phyloP scores from a whole-genome alignment of 768 basidiomycete species.

The Piloderma croceum region DNA sequence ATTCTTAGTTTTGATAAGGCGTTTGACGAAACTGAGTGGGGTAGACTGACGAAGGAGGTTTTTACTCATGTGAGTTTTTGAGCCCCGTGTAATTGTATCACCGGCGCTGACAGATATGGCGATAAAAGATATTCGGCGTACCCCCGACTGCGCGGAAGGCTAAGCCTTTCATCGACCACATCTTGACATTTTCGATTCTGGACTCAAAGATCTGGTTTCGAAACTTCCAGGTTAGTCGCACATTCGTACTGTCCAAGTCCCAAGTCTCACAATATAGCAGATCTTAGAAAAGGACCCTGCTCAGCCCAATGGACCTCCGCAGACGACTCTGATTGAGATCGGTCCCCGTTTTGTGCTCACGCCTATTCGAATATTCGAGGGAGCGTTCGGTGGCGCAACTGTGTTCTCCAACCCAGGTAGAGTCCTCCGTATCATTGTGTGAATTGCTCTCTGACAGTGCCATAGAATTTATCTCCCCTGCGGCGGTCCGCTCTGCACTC shows the following conservation, averaged over 20 bases:
- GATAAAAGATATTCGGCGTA: slow-evolving; percentile 90
- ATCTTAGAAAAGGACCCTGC: slow-evolving; percentile 92
- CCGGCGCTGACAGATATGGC: slow-evolving; percentile 1
- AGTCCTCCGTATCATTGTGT: slow-evolving; percentile 14
- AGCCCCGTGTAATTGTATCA: neutral
- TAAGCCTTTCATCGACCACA: slow-evolving; percentile 97
- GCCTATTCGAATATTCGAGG: slow-evolving; percentile 97
- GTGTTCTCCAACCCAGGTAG: slow-evolving; percentile 93
- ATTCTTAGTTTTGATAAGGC: slow-evolving; percentile 86
- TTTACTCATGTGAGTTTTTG: slow-evolving; percentile 74
- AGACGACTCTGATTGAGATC: slow-evolving; percentile 90
- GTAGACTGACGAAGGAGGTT: slow-evolving; percentile 82
- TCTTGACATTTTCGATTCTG: slow-evolving; percentile 91
- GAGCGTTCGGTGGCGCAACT: slow-evolving; percentile 91
- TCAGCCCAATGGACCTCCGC: slow-evolving; percentile 78
- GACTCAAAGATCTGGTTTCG: slow-evolving; percentile 99
- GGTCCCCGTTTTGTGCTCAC: slow-evolving; percentile 96
- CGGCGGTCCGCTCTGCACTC: slow-evolving; percentile 64
- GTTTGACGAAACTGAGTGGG: slow-evolving; percentile 88
- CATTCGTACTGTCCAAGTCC: neutral
- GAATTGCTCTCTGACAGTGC: slow-evolving; percentile 5
- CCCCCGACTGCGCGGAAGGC: slow-evolving; percentile 85
- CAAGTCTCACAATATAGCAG: slow-evolving; percentile 33
- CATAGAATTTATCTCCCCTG: slow-evolving; percentile 88
- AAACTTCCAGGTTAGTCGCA: slow-evolving; percentile 80